These are phyloP conservation scores for Acanthamoeba castellanii DNA, from an alignment of 208 protist genomes.

Conservation along the genomic window DNA sequence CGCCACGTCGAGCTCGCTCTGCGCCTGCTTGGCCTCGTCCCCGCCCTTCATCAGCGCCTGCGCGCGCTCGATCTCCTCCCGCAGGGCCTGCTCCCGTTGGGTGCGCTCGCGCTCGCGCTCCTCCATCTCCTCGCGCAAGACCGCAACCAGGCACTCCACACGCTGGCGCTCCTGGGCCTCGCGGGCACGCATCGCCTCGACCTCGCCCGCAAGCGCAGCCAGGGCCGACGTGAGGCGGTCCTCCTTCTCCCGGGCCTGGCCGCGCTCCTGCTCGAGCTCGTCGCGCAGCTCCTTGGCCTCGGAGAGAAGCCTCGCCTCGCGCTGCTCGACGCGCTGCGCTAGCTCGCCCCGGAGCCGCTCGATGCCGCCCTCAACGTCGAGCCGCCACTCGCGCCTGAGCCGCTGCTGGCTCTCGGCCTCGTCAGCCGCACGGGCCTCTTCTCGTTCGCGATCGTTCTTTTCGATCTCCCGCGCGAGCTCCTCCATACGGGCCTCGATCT, in stretches of 20 bases:
- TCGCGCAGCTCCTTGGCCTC: neutral
- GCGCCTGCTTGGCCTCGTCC: neutral
- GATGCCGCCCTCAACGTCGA: neutral
- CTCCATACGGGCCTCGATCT: neutral
- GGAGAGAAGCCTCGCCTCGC: neutral
- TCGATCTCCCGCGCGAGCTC: neutral
- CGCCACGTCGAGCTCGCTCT: neutral
- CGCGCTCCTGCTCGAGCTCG: neutral
- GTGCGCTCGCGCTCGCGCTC: neutral
- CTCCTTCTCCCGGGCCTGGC: neutral
- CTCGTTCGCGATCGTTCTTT: neutral
- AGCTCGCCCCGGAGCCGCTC: neutral
- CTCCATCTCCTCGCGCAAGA: neutral
- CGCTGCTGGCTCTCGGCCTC: neutral
- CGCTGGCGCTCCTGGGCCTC: neutral
- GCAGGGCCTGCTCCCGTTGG: neutral
- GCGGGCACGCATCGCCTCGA: neutral
- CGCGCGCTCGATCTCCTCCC: neutral
- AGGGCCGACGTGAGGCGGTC: neutral
- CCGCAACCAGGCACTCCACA: neutral
- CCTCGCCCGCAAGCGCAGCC: neutral
- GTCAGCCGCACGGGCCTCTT: neutral
- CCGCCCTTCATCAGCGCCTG: slow-evolving; percentile 1
- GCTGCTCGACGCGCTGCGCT: neutral
- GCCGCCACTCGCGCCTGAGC: neutral